phyloP scores from a whole-genome alignment of 805 yeast species.

The Nakazawaea ambrosiae region DNA sequence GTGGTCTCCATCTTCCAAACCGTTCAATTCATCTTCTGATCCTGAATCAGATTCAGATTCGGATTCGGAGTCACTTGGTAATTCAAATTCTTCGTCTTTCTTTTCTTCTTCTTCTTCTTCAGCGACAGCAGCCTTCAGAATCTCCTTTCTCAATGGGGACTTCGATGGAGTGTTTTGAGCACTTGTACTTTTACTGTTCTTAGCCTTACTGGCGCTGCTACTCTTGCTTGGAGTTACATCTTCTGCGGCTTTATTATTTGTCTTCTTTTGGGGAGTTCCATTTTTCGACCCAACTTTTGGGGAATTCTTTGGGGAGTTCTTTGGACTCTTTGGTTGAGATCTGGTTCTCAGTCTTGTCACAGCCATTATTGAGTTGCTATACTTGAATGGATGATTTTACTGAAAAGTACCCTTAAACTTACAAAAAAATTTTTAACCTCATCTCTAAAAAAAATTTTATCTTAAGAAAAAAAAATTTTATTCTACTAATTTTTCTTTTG shows the following conservation, averaged over 20 bases:
- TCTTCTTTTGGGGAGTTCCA: constrained; percentile 2
- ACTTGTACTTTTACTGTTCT: no score
- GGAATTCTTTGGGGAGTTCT: constrained; percentile 6
- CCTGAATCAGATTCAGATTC: constrained; percentile 1
- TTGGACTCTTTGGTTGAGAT: constrained; percentile 7
- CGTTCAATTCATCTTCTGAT: constrained; percentile 6
- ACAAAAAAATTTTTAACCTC: no score
- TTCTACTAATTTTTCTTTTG: neutral
- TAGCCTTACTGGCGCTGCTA: neutral
- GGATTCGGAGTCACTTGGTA: constrained; percentile 11
- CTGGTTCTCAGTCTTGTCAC: constrained; percentile 8
- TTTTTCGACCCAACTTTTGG: neutral
- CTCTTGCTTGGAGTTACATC: neutral
- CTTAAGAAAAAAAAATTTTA: constrained; percentile 1
- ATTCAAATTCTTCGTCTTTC: constrained; percentile 10
- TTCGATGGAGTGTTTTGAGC: no score
- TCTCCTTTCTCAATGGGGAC: no score
- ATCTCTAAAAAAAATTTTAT: constrained; percentile 2
- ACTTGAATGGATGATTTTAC: no score
- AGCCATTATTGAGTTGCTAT: no score
- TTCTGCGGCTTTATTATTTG: no score
- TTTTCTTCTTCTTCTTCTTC: constrained; percentile 13
- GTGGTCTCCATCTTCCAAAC: neutral
- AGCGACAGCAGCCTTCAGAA: constrained; percentile 10
- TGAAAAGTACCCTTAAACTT: no score